A percentile compares a stretch with the other conserved stretches of the same genome.
phyloP scores from a whole-genome alignment of 192 early-diverging fungal species.

The Backusella westeae region DNA sequence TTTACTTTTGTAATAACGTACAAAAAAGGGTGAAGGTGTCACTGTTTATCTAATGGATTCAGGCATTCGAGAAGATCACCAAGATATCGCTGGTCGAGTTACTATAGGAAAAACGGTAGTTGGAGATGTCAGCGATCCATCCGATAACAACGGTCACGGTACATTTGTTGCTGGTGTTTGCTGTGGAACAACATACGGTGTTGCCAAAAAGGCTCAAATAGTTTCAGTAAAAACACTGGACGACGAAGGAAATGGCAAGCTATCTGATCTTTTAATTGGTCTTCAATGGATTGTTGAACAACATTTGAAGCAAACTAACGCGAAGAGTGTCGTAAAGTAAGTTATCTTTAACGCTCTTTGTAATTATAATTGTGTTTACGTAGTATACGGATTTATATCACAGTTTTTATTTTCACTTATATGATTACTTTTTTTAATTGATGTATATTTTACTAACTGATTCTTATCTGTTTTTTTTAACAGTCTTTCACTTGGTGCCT shows the following conservation, averaged over 20 bases:
- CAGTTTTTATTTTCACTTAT: background rate
- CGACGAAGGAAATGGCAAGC: conserved; percentile 44
- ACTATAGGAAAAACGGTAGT: conserved; percentile 40
- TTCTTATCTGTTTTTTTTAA: background rate
- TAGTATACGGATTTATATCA: background rate
- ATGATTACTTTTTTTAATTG: background rate
- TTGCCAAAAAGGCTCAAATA: conserved; percentile 53
- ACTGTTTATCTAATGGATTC: conserved; percentile 96
- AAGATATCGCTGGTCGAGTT: conserved; percentile 53
- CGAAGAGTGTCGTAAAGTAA: conserved; percentile 46
- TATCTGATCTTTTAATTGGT: conserved; percentile 45
- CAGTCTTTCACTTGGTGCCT: conserved; percentile 54
- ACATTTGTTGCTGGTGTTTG: conserved; percentile 62
- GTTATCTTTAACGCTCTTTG: background rate
- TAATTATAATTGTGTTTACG: background rate
- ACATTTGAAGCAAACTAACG: conserved; percentile 21
- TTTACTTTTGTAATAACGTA: background rate
- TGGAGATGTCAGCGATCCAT: conserved; percentile 29
- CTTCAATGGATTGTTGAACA: conserved; percentile 53
- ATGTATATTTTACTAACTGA: background rate
- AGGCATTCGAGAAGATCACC: conserved; percentile 42
- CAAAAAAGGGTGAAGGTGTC: conserved; percentile 65
- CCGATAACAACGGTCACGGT: conserved; percentile 54
- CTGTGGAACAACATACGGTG: conserved; percentile 52
- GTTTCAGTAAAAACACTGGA: conserved; percentile 56